Base-by-base conservation (phyloP, 495 filamentous ascomycete genomes). In the Aspergillus nanangensis region DNA sequence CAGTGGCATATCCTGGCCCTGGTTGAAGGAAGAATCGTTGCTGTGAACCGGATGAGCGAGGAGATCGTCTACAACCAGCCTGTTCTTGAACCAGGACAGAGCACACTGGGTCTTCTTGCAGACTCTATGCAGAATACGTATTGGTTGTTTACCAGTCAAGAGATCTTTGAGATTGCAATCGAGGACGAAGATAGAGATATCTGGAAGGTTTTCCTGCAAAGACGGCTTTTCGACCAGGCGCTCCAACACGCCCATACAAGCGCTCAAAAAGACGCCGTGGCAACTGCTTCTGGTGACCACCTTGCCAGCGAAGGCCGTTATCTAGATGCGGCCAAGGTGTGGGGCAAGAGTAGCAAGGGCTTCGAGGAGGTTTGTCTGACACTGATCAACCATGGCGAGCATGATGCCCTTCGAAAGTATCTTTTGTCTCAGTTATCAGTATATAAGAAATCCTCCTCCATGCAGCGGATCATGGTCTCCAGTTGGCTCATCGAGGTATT, bases 401-500 rank as follows among this genome's bases (percentile, higher is more conserved):
- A 86, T 45, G 94, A 98, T 75, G 92, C 93, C 1, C 65, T 98
- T 44, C 80, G 94, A 20, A 93, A 85, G 57, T 98, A 97, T 60
- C 78, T 98, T 8, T 56, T 91, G 17, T 86, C 87, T 0, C 96
- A 96, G 66, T 72, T 98, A 14, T 72, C 78, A 14, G 86, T 75
- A 18, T 83, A 90, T 58, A 95, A 89, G 66, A 94, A 90, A 63
- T 76, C 84, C 13, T 81, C 79, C 7, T 68, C 84, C 17, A 98
- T 96, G 94, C 93, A 98, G 66, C 70, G 93, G 41, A 82, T 86
- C 25, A 95, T 98, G 91, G 83, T 96, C 44, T 86, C 93, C 19
- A 90, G 84, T 55, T 98, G 93, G 93, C 79, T 98, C 40, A 75
- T 96, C 14, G 93, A 98, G 53, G 75, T 96, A 5, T 97, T 93